Evolutionary conservation across 2,329 filamentous ascomycete genomes (phyloP).

Genomic region (Verticillium dahliae): DNA sequence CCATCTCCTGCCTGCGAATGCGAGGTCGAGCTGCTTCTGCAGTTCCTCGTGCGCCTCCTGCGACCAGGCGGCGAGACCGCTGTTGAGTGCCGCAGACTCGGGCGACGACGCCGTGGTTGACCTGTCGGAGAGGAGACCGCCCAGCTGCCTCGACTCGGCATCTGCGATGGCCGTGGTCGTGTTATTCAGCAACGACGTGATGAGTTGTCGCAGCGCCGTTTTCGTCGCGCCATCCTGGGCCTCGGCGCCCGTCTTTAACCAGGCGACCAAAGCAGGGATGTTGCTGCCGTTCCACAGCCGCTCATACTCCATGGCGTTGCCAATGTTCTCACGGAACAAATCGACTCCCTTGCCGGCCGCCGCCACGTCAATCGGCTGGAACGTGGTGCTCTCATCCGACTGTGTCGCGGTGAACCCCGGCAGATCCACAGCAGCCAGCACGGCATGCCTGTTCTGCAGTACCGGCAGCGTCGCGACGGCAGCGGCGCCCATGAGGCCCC

Average conservation of each 20-base stretch:
- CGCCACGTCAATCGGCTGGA: slow-evolving; percentile 56
- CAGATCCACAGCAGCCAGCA: slow-evolving; percentile 53
- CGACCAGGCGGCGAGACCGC: slow-evolving; percentile 64
- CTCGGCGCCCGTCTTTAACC: slow-evolving; percentile 50
- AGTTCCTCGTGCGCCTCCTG: slow-evolving; percentile 77
- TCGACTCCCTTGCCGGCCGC: slow-evolving; percentile 56
- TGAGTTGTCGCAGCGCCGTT: slow-evolving; percentile 57
- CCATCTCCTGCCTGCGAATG: slow-evolving; percentile 73
- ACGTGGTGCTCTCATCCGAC: slow-evolving; percentile 27
- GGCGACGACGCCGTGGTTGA: slow-evolving; percentile 21
- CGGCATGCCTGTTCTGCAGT: slow-evolving; percentile 30
- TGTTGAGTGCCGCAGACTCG: slow-evolving; percentile 42
- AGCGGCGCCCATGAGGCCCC: slow-evolving; percentile 64
- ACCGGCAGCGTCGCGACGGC: slow-evolving; percentile 38
- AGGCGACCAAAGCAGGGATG: slow-evolving; percentile 56
- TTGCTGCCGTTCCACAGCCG: slow-evolving; percentile 68
- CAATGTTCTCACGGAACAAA: slow-evolving; percentile 61
- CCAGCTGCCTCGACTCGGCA: slow-evolving; percentile 35
- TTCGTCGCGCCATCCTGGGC: slow-evolving; percentile 46
- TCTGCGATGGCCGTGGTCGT: slow-evolving; percentile 42
- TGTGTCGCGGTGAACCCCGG: slow-evolving; percentile 29
- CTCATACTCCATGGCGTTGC: slow-evolving; percentile 67
- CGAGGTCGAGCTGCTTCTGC: slow-evolving; percentile 69
- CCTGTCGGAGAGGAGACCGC: slow-evolving; percentile 21
- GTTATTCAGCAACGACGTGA: slow-evolving; percentile 59